Conservation (phyloP, 2,329 filamentous ascomycete species). For the Trichoderma atrobrunneum region DNA sequence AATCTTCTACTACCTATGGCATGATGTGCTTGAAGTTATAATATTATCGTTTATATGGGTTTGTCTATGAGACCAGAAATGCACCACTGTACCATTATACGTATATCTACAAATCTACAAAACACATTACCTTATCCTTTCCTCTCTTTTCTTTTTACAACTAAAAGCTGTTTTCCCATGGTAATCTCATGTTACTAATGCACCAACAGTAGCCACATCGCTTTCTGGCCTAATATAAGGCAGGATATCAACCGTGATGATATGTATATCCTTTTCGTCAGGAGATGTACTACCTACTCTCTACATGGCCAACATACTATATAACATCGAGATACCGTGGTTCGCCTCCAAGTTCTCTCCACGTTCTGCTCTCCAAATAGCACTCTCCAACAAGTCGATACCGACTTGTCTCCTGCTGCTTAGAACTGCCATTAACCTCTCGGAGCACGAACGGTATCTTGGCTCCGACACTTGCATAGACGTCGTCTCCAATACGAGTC, state of each 20-base stretch:
- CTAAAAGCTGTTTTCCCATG: background rate
- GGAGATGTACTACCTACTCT: background rate
- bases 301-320: background rate
- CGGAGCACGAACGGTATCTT: background rate
- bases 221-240: background rate
- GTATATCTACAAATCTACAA: background rate
- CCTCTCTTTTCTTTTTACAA: background rate
- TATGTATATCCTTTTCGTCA: background rate
- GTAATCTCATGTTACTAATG: background rate
- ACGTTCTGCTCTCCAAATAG: background rate
- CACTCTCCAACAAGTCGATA: background rate
- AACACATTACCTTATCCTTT: background rate
- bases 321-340: background rate
- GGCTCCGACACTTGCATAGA: background rate
- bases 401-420: background rate
- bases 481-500: background rate
- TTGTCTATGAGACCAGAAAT: no score
- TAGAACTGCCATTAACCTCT: background rate
- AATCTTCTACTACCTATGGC: background rate
- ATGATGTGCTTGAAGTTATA: constrained; percentile 29
- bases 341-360: background rate
- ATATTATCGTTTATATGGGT: background rate
- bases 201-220: no score
- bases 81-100: background rate
- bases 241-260: background rate